These are phyloP conservation scores for Sporopachydermia lactativora DNA, from an alignment of 805 yeast genomes.

Conservation along the genomic window DNA sequence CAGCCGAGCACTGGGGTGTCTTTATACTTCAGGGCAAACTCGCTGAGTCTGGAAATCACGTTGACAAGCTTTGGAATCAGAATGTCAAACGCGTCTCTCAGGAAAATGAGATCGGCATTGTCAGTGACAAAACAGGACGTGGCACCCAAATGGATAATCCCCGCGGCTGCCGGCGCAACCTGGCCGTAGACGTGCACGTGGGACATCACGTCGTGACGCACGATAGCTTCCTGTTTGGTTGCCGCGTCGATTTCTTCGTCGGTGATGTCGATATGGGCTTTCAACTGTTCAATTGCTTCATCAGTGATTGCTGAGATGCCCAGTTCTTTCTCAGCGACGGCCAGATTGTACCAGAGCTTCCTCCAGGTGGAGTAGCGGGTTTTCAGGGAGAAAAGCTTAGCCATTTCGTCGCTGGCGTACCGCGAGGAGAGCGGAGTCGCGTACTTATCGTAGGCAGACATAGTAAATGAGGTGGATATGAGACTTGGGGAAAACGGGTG, in stretches of 20 bases:
- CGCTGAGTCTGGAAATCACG: constrained; percentile 78
- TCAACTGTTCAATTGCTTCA: constrained; percentile 84
- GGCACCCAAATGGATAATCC: constrained; percentile 96
- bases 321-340: constrained; percentile 87
- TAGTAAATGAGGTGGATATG: constrained; percentile 5
- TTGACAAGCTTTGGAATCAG: constrained; percentile 91
- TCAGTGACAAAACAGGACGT: constrained; percentile 97
- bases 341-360: constrained; percentile 89
- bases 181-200: constrained; percentile 94
- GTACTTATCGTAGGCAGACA: constrained; percentile 54
- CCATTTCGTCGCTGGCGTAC: constrained; percentile 97
- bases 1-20: constrained; percentile 96
- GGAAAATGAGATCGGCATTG: constrained; percentile 92
- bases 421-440: constrained; percentile 90
- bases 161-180: constrained; percentile 91
- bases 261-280: constrained; percentile 61
- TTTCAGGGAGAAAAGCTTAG: constrained; percentile 78
- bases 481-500: no score
- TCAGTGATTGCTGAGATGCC: constrained; percentile 79
- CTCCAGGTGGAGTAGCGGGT: constrained; percentile 98
- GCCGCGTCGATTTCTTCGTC: constrained; percentile 90
- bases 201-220: constrained; percentile 99
- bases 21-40: constrained; percentile 84
- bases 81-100: constrained; percentile 90
- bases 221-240: constrained; percentile 87